Evolutionary conservation across 164 flowering plant genomes (phyloP).

Genomic region (Aristolochia contorta): DNA sequence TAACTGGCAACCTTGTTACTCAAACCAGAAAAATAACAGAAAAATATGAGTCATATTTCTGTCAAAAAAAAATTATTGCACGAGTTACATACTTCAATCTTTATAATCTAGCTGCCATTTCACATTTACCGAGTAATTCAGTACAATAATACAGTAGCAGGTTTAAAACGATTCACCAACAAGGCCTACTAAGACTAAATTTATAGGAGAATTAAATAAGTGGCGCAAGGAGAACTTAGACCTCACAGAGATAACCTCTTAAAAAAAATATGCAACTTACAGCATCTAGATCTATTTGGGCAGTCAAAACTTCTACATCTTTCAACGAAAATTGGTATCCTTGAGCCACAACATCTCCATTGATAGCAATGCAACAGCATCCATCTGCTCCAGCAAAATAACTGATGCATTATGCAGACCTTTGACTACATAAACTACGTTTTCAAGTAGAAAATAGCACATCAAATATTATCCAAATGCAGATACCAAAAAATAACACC

Average conservation of each 20-base stretch:
- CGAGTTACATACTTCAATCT: not conserved
- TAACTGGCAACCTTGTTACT: slow-evolving; percentile 75
- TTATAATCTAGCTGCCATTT: too few species aligned
- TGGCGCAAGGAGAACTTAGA: not conserved
- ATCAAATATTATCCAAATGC: too few species aligned
- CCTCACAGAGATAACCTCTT: not conserved
- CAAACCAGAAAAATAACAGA: not conserved
- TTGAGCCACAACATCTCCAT: slow-evolving; percentile 90
- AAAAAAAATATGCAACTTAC: slow-evolving; percentile 25
- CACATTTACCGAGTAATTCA: too few species aligned
- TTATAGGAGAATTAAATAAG: not conserved
- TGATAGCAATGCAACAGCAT: slow-evolving; percentile 72
- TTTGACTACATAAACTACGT: too few species aligned
- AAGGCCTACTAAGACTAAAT: too few species aligned
- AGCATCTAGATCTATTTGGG: slow-evolving; percentile 91
- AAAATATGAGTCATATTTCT: too few species aligned
- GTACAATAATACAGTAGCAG: too few species aligned
- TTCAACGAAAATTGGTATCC: slow-evolving; percentile 93
- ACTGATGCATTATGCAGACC: not conserved
- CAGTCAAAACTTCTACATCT: slow-evolving; percentile 87
- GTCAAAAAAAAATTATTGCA: not conserved
- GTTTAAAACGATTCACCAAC: too few species aligned
- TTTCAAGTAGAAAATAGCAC: too few species aligned
- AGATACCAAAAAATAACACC: not conserved
- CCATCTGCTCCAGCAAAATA: slow-evolving; percentile 53